These are phyloP conservation scores for Acanthochlamys bracteata DNA, from an alignment of 106 monocot species.

Conservation along the genomic window DNA sequence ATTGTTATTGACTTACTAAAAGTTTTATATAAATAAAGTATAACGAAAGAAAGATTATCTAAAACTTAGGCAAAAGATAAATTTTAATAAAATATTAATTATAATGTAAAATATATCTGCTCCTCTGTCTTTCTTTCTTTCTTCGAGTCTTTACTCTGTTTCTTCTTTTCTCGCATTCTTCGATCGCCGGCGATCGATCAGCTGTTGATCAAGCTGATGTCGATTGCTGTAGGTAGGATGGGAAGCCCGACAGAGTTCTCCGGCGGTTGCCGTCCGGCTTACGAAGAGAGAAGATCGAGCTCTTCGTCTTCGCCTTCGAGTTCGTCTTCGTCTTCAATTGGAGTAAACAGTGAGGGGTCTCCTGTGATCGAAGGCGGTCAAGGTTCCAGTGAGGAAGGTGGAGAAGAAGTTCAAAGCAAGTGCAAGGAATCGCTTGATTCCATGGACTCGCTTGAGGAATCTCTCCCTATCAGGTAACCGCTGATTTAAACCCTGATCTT, in stretches of 20 bases:
- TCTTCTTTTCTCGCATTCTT: not conserved
- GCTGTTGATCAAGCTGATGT: conserved; percentile 8
- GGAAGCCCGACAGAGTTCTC: conserved; percentile 1
- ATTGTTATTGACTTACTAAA: too few species aligned
- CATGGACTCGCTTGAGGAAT: conserved; percentile 12
- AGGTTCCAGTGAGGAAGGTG: not conserved
- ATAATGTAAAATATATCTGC: too few species aligned
- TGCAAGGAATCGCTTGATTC: conserved; percentile 6
- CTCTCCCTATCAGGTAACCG: conserved; percentile 15
- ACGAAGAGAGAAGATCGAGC: not conserved
- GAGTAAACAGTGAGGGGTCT: conserved; percentile 13
- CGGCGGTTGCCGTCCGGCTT: conserved; percentile 2
- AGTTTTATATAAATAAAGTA: too few species aligned
- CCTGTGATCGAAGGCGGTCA: not conserved
- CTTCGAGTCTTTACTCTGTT: not conserved
- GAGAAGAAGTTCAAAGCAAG: conserved; percentile 13
- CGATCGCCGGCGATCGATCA: not conserved
- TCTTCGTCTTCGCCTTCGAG: not conserved
- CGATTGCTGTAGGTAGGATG: conserved; percentile 10
- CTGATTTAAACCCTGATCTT: not conserved
- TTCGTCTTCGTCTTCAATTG: conserved; percentile 16
- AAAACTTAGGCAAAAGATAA: too few species aligned
- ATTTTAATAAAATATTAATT: too few species aligned
- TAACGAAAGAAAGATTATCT: too few species aligned
- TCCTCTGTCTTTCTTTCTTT: not conserved